Conservation (phyloP, 257 asterid genomes). For the Penstemon davidsonii region DNA sequence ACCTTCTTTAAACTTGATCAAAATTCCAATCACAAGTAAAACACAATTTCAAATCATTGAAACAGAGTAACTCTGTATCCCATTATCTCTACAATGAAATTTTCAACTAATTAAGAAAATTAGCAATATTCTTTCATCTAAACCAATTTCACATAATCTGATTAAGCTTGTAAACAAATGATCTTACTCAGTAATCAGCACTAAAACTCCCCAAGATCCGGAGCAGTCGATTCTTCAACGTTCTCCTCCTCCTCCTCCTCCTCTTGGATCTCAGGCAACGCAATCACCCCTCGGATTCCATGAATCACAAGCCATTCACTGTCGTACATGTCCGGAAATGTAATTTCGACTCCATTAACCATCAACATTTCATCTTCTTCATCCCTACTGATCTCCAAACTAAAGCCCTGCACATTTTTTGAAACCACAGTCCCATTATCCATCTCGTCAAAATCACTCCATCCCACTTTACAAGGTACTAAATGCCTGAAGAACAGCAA, state of each 20-base stretch:
- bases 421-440: slow-evolving; percentile 46
- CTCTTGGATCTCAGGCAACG: slow-evolving; percentile 40
- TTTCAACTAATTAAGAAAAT: no score
- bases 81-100: no score
- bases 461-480: slow-evolving; percentile 55
- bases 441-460: slow-evolving; percentile 49
- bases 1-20: no score
- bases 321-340: slow-evolving; percentile 61
- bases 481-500: slow-evolving; percentile 66
- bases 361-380: slow-evolving; percentile 32
- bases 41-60: no score
- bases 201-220: background rate
- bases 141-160: no score
- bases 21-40: no score
- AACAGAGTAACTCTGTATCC: no score
- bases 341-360: slow-evolving; percentile 65
- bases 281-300: slow-evolving; percentile 54
- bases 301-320: slow-evolving; percentile 61
- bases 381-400: slow-evolving; percentile 41
- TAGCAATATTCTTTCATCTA: no score
- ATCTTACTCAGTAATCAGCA: background rate
- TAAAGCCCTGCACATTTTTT: slow-evolving; percentile 46
- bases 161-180: no score
- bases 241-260: slow-evolving; percentile 20
- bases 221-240: background rate